These are phyloP conservation scores for Gossypioides kirkii DNA, from an alignment of 345 rosid genomes.

Conservation along the genomic window DNA sequence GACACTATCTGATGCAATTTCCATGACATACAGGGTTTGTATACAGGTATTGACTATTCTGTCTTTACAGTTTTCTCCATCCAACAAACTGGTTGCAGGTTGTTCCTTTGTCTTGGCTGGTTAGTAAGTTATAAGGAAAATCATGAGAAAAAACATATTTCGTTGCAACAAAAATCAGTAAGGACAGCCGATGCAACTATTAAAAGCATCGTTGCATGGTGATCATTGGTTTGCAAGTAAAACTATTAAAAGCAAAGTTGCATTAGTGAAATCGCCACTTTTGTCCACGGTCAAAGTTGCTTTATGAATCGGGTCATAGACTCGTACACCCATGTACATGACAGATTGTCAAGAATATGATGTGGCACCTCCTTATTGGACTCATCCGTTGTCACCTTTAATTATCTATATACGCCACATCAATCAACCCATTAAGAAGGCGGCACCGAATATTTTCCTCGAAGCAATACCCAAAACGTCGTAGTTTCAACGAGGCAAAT, in stretches of 20 bases:
- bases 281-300: neutral
- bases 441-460: neutral
- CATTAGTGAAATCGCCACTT: neutral
- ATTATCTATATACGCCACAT: neutral
- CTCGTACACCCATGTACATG: neutral
- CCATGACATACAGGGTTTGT: neutral
- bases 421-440: neutral
- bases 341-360: neutral
- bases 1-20: neutral
- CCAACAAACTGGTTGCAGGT: conserved; percentile 19
- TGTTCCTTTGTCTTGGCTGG: conserved; percentile 15
- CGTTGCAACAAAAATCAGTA: too few relatives aligned
- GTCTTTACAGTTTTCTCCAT: conserved; percentile 6
- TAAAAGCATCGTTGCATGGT: too few relatives aligned
- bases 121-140: too few relatives aligned
- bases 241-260: too few relatives aligned
- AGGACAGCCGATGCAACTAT: too few relatives aligned
- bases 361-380: conserved; percentile 10
- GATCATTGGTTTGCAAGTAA: too few relatives aligned
- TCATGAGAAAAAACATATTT: too few relatives aligned
- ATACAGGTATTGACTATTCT: neutral
- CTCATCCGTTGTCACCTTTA: neutral
- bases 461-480: neutral
- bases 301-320: neutral
- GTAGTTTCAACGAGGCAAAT: neutral